Evolutionary conservation across 2,329 filamentous ascomycete species (phyloP), one percentile per base, ranked within the genome.

Genomic region (Mariannaea elegans): DNA sequence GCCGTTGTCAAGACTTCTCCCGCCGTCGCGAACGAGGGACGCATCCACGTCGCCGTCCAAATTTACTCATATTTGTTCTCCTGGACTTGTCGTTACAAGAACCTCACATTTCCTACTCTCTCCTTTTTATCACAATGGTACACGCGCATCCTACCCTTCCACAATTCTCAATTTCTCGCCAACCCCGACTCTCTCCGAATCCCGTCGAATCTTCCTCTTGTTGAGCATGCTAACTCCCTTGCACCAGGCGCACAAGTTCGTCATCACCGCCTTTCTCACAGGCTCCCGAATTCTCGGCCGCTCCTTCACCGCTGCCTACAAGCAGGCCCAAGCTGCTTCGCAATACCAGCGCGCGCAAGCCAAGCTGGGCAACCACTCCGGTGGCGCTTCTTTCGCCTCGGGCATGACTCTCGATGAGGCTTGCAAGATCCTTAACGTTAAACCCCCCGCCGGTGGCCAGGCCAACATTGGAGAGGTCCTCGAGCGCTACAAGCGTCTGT

Each of bases 351-450:
- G 89, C 66, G 87, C 91, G 52, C 88, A 90, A 67, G 85, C 84
- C 65, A 90, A 90, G 71, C 71, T 80, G 50, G 85, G 85, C 67
- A 84, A 85, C 62, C 77, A 84, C 23, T 67, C 73, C 2, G 83
- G 84, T 56, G 84, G 86, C 61, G 80, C 85, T n/a, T 76, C 75
- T 29, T 73, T 83, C 63, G 83, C 87, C 24, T 86, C 87, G 5
- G 92, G 93, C 74, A 90, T 98, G 78, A 95, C 93, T 8, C 88
- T 99, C 72, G 93, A 97, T 69, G 95, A 99, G 83, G 95, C 95
- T 53, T 98, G 93, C 86, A 92, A 93, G 79, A 97, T 99, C 73
- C 86, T 99, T 64, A 97, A 99, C 76, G 93, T 99, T 69, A 92
- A 94, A 76, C 92, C 94, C 34, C 94, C 94, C 1, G 67, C 73